Evolutionary conservation across 2,329 filamentous ascomycete genomes (phyloP).

Genomic region (Aspergillus sp.): DNA sequence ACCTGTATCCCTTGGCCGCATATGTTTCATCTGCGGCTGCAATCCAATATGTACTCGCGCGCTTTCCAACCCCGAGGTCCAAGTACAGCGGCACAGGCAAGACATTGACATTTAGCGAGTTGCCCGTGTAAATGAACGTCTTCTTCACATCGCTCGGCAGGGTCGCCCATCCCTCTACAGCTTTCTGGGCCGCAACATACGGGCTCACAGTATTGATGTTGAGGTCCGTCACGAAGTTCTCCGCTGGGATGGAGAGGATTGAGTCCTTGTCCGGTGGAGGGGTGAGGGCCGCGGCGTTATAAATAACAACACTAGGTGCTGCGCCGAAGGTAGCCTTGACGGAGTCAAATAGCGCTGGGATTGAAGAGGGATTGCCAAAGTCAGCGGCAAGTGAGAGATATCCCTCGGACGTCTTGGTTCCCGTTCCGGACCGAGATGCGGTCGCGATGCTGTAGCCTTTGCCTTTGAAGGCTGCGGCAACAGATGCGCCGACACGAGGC

Average conservation of each 20-base stretch:
- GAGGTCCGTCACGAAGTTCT: background rate
- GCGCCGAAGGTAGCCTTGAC: background rate
- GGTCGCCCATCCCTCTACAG: background rate
- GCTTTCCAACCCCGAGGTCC: background rate
- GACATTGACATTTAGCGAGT: background rate
- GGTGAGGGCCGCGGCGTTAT: background rate
- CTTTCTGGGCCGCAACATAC: constrained; percentile 7
- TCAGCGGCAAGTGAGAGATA: background rate
- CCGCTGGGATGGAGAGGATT: background rate
- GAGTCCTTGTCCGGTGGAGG: background rate
- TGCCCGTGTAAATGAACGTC: constrained; percentile 14
- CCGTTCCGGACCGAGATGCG: background rate
- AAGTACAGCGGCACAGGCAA: background rate
- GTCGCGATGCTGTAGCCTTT: background rate
- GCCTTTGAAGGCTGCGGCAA: background rate
- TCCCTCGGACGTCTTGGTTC: background rate
- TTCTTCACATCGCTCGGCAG: background rate
- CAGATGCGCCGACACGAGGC: background rate
- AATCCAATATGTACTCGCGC: background rate
- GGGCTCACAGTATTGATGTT: constrained; percentile 7
- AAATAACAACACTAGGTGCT: background rate
- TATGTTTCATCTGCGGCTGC: background rate
- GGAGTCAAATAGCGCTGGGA: background rate
- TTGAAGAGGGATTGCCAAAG: background rate
- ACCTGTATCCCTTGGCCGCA: background rate